phyloP scores from a whole-genome alignment of 2,329 filamentous ascomycete genomes.

The Trichoderma guizhouense region DNA sequence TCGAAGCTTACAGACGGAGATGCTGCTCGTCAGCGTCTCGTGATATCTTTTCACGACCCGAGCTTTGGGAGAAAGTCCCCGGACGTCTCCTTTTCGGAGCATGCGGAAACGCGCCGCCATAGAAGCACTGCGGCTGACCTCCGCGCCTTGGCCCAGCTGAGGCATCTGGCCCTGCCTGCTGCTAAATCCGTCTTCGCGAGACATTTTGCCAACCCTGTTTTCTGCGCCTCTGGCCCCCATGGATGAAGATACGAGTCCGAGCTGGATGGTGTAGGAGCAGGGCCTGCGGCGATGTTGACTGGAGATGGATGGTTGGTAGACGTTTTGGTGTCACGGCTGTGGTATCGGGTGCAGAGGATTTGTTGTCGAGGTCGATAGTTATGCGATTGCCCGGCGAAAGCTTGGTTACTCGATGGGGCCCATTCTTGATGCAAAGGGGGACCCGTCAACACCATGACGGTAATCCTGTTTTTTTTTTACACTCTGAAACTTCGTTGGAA shows the following conservation, averaged over 20 bases:
- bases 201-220: conserved; percentile 32
- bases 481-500: conserved; percentile 43
- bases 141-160: conserved; percentile 51
- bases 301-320: conserved; percentile 41
- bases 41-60: conserved; percentile 20
- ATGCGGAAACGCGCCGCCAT: conserved; percentile 99
- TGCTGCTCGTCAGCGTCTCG: conserved; percentile 32
- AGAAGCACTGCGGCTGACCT: conserved; percentile 96
- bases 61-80: conserved; percentile 99
- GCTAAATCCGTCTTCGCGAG: conserved; percentile 39
- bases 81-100: conserved; percentile 63
- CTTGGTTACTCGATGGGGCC: conserved; percentile 99
- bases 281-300: conserved; percentile 17
- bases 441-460: conserved; percentile 23
- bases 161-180: conserved; percentile 40
- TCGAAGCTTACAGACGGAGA: conserved; percentile 97
- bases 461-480: conserved; percentile 29
- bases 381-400: conserved; percentile 82
- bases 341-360: conserved; percentile 52
- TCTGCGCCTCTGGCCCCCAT: conserved; percentile 46
- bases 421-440: conserved; percentile 99
- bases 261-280: conserved; percentile 24
- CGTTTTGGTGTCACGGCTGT: conserved; percentile 44
- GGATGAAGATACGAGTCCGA: conserved; percentile 91
- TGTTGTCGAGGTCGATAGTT: conserved; percentile 96